These are phyloP conservation scores for Penicillium fimorum DNA, from an alignment of 495 filamentous ascomycete genomes.

Conservation along the genomic window DNA sequence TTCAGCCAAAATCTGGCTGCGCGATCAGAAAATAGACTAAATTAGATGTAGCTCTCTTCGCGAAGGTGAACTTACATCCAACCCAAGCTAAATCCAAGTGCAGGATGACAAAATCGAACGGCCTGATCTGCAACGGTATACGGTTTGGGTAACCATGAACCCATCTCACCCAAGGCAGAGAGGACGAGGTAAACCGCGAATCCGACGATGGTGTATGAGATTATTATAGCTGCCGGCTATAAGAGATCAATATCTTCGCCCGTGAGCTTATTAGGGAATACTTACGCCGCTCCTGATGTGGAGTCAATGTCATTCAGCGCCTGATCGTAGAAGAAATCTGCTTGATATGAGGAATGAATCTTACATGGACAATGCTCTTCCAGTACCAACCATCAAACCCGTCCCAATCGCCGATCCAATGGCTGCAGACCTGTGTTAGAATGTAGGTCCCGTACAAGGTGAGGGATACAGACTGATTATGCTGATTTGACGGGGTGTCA, in stretches of 20 bases:
- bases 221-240: slow-evolving; percentile 58
- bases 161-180: slow-evolving; percentile 62
- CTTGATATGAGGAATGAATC: slow-evolving; percentile 34
- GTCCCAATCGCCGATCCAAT: slow-evolving; percentile 84
- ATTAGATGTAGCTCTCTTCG: background rate
- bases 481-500: slow-evolving; percentile 67
- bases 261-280: background rate
- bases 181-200: slow-evolving; percentile 61
- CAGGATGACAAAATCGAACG: slow-evolving; percentile 58
- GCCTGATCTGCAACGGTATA: slow-evolving; percentile 62
- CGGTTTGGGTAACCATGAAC: slow-evolving; percentile 56
- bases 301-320: background rate
- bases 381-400: slow-evolving; percentile 61
- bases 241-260: slow-evolving; percentile 8
- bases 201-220: slow-evolving; percentile 62
- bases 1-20: slow-evolving; percentile 51
- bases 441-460: background rate
- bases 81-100: slow-evolving; percentile 61
- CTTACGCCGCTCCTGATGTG: slow-evolving; percentile 36
- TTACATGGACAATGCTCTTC: slow-evolving; percentile 59
- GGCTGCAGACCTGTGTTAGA: slow-evolving; percentile 39
- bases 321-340: too few relatives aligned
- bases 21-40: background rate
- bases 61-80: slow-evolving; percentile 39
- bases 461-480: slow-evolving; percentile 55